Conservation (phyloP, 805 yeast species). For the Candida hispaniensis region DNA sequence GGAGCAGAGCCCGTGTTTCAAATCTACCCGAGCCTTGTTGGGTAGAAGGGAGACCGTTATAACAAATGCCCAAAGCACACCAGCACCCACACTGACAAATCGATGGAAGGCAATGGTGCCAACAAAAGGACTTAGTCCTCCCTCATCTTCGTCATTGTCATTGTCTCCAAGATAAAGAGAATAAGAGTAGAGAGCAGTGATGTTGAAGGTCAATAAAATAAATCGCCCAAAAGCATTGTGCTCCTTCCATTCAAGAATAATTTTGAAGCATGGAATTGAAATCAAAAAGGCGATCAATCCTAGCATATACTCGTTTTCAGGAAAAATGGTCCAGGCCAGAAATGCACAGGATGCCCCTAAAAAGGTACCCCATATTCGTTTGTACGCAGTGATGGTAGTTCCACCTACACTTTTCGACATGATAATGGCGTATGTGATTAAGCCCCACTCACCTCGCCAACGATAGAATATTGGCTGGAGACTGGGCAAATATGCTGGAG, state of each 20-base stretch:
- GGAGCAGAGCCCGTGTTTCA: constrained; percentile 53
- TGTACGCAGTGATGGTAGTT: constrained; percentile 53
- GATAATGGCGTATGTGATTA: constrained; percentile 70
- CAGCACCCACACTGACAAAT: constrained; percentile 58
- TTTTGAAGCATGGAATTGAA: constrained; percentile 35
- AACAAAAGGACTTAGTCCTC: constrained; percentile 58
- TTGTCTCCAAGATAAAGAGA: constrained; percentile 50
- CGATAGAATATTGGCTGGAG: constrained; percentile 45
- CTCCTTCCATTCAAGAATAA: constrained; percentile 57
- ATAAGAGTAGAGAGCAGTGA: constrained; percentile 67
- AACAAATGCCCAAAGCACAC: constrained; percentile 65
- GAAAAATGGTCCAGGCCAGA: constrained; percentile 45
- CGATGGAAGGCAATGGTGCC: constrained; percentile 70
- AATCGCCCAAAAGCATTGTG: constrained; percentile 41
- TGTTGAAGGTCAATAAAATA: constrained; percentile 61
- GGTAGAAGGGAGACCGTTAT: constrained; percentile 61
- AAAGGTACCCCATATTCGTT: constrained; percentile 54
- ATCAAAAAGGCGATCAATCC: constrained; percentile 38
- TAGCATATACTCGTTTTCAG: constrained; percentile 44
- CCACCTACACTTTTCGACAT: constrained; percentile 83
- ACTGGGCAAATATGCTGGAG: constrained; percentile 53
- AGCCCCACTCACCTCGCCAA: constrained; percentile 79
- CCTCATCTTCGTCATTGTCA: constrained; percentile 46
- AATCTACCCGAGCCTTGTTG: constrained; percentile 59
- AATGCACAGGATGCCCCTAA: constrained; percentile 59